These are phyloP conservation scores for Saturnispora bothae DNA, from an alignment of 805 yeast genomes.

Conservation along the genomic window DNA sequence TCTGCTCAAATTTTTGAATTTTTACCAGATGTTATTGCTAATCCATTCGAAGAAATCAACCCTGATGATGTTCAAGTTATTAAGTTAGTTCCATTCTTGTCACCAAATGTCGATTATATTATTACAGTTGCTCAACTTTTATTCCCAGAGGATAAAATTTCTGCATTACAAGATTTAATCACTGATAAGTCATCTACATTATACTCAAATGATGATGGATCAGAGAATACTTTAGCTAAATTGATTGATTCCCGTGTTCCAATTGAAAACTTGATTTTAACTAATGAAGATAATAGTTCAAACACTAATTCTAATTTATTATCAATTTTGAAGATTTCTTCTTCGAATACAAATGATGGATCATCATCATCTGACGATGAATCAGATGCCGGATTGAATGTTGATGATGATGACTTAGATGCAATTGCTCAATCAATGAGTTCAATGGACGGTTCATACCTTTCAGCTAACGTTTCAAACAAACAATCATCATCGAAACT, in stretches of 20 bases:
- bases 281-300: conserved; percentile 8
- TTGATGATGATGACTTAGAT: conserved; percentile 7
- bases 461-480: conserved; percentile 11
- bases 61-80: conserved; percentile 42
- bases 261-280: conserved; percentile 32
- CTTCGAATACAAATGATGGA: conserved; percentile 7
- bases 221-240: conserved; percentile 46
- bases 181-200: conserved; percentile 43
- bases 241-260: conserved; percentile 70
- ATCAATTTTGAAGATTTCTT: conserved; percentile 2
- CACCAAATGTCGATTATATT: conserved; percentile 46
- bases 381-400: neutral
- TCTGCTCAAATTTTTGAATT: conserved; percentile 81
- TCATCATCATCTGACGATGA: conserved; percentile 3
- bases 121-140: conserved; percentile 85
- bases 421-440: conserved; percentile 15
- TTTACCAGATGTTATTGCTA: conserved; percentile 62
- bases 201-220: conserved; percentile 47
- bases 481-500: neutral
- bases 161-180: conserved; percentile 39
- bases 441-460: conserved; percentile 20
- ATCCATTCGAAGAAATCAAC: conserved; percentile 38
- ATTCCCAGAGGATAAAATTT: conserved; percentile 50
- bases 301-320: neutral
- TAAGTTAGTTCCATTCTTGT: conserved; percentile 66